Percentiles rank a stretch among this genome's conserved stretches.
Conservation (phyloP, 768 basidiomycete species). For the Suillus discolor region DNA sequence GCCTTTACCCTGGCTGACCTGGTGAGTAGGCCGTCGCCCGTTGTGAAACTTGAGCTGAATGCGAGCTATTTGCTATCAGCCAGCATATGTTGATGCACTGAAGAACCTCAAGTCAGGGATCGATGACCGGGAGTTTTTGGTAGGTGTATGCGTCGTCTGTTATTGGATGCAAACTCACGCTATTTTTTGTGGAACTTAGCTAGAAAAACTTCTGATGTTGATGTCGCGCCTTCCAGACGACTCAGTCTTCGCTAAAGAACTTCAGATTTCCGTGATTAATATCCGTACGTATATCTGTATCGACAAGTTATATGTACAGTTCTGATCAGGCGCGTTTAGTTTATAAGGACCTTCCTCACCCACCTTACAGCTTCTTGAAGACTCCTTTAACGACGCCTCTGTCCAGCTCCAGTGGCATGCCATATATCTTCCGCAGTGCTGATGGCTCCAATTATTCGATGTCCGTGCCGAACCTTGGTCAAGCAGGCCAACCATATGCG, state of each 20-base stretch:
- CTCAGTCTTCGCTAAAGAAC: slow-evolving; percentile 29
- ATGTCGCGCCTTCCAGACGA: slow-evolving; percentile 55
- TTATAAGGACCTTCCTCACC: slow-evolving; percentile 81
- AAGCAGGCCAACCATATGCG: slow-evolving; percentile 66
- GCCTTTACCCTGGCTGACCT: slow-evolving; percentile 28
- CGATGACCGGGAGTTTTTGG: slow-evolving; percentile 66
- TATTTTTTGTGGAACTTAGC: slow-evolving; percentile 39
- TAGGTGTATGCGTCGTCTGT: slow-evolving; percentile 28
- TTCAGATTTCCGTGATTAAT: slow-evolving; percentile 55
- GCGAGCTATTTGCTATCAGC: slow-evolving; percentile 32
- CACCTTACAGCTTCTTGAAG: slow-evolving; percentile 42
- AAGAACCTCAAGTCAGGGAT: slow-evolving; percentile 42
- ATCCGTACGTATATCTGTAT: slow-evolving; percentile 50
- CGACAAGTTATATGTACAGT: neutral
- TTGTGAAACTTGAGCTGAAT: slow-evolving; percentile 1
- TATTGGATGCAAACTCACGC: neutral
- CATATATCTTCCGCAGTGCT: slow-evolving; percentile 58
- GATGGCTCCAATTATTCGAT: slow-evolving; percentile 67
- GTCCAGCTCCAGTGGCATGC: slow-evolving; percentile 21
- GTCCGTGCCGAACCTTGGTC: slow-evolving; percentile 55
- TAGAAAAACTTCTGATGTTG: slow-evolving; percentile 60
- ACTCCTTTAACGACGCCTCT: neutral
- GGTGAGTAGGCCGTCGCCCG: slow-evolving; percentile 21
- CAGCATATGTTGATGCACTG: slow-evolving; percentile 51
- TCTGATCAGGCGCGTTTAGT: slow-evolving; percentile 41